These are phyloP conservation scores for Aspergillus fumigatiaffinis DNA, from an alignment of 2,329 filamentous ascomycete species.

Conservation along the genomic window DNA sequence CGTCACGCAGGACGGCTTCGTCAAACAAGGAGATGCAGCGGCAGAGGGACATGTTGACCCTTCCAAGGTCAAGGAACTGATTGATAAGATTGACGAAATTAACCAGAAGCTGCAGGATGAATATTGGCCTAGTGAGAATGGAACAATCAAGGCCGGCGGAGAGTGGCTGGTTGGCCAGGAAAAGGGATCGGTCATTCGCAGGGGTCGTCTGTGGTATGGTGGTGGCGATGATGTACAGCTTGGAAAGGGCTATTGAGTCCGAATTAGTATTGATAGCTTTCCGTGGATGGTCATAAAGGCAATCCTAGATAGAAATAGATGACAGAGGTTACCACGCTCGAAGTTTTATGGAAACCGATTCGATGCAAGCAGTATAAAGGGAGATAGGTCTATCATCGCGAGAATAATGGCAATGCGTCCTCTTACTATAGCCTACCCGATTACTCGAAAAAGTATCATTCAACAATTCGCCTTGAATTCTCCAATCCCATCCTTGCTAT, in stretches of 20 bases:
- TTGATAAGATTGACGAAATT: conserved; percentile 68
- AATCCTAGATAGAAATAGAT: too few species aligned
- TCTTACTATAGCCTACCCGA: background rate
- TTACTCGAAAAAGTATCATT: background rate
- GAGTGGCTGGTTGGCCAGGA: conserved; percentile 85
- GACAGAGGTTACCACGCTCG: too few species aligned
- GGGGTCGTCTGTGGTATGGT: conserved; percentile 80
- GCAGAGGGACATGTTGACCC: conserved; percentile 35
- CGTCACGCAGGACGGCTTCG: conserved; percentile 60
- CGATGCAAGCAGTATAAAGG: too few species aligned
- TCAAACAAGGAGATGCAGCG: conserved; percentile 29
- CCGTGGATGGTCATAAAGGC: too few species aligned
- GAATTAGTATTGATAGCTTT: background rate
- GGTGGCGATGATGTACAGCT: conserved; percentile 65
- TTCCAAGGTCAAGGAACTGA: conserved; percentile 58
- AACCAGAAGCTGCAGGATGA: conserved; percentile 69
- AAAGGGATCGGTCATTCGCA: conserved; percentile 68
- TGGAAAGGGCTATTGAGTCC: background rate
- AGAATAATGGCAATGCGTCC: too few species aligned
- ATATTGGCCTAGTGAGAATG: conserved; percentile 59
- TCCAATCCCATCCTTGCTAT: background rate
- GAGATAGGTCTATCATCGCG: too few species aligned
- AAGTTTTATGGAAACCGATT: too few species aligned
- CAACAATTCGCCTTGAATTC: background rate
- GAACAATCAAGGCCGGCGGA: conserved; percentile 48